Percentiles rank a stretch among this genome's conserved stretches.
Evolutionary conservation across 768 basidiomycete species (phyloP).

Genomic region (Mrakia frigida): DNA sequence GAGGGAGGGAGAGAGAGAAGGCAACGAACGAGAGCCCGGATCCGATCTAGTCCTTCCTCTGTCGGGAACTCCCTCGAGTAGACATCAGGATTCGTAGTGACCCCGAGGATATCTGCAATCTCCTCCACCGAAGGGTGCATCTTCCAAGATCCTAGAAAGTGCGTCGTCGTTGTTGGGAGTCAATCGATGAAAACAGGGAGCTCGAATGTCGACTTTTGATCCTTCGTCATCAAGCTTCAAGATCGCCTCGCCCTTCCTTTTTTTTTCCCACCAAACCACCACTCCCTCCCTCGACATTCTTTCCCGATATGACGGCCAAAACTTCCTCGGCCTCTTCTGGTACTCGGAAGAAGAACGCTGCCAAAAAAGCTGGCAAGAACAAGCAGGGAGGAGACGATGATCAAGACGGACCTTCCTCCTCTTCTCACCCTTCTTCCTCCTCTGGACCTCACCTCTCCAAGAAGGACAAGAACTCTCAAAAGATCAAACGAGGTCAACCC

Average conservation of each 20-base stretch:
- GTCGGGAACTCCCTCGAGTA: too few relatives aligned
- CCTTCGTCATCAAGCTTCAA: too few relatives aligned
- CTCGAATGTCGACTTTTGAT: too few relatives aligned
- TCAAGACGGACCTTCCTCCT: constrained; percentile 26
- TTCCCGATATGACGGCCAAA: constrained; percentile 18
- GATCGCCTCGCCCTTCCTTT: neutral
- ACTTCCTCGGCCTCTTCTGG: constrained; percentile 78
- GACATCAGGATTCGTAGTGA: too few relatives aligned
- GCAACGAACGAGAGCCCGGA: too few relatives aligned
- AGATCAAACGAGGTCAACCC: constrained; percentile 54
- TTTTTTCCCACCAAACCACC: neutral
- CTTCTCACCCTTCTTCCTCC: constrained; percentile 43
- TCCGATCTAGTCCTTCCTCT: too few relatives aligned
- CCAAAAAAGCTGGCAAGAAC: constrained; percentile 54
- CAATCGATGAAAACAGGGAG: too few relatives aligned
- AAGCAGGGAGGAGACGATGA: constrained; percentile 36
- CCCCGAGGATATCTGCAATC: too few relatives aligned
- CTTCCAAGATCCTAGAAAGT: too few relatives aligned
- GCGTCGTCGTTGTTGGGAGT: too few relatives aligned
- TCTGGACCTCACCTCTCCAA: constrained; percentile 35
- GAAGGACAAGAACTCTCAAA: constrained; percentile 46
- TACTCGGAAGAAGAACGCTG: constrained; percentile 89
- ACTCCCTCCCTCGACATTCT: neutral
- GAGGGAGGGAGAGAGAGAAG: too few relatives aligned
- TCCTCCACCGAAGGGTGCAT: too few relatives aligned